These are phyloP conservation scores for Immersiella caudata DNA, from an alignment of 495 filamentous ascomycete species.

Conservation along the genomic window DNA sequence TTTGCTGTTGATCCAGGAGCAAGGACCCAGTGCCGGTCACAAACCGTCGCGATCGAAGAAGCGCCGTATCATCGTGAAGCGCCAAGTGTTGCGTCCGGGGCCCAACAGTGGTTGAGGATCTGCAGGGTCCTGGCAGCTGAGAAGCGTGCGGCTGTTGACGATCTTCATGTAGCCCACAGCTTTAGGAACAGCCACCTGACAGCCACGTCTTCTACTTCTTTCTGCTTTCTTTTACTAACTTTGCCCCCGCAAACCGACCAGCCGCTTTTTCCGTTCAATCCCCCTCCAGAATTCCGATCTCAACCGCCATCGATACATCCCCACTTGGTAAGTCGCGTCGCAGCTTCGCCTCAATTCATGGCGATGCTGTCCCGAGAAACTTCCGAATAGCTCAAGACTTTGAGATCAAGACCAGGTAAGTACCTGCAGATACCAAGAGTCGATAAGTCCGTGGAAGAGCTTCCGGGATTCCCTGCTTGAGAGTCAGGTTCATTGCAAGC, in stretches of 20 bases:
- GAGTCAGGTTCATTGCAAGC: no score
- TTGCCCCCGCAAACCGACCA: neutral
- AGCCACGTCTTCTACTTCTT: neutral
- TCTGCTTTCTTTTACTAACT: neutral
- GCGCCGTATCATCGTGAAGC: neutral
- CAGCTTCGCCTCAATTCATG: neutral
- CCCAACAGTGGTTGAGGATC: neutral
- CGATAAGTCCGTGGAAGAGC: no score
- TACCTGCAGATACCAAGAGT: no score
- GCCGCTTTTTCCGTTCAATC: neutral
- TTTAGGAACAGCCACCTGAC: neutral
- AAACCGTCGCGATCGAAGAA: conserved; percentile 4
- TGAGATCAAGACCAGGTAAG: neutral
- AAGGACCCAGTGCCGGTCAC: neutral
- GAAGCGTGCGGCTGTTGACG: conserved; percentile 2
- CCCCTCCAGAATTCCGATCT: neutral
- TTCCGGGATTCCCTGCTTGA: no score
- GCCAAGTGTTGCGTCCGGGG: neutral
- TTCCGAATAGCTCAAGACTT: neutral
- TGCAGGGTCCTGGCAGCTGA: conserved; percentile 3
- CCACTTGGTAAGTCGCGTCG: neutral
- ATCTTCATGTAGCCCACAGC: neutral
- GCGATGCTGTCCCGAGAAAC: neutral
- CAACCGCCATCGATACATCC: neutral
- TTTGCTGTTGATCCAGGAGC: neutral